Conservation (phyloP, 192 early-diverging fungal genomes). For the Coemansia sp. region DNA sequence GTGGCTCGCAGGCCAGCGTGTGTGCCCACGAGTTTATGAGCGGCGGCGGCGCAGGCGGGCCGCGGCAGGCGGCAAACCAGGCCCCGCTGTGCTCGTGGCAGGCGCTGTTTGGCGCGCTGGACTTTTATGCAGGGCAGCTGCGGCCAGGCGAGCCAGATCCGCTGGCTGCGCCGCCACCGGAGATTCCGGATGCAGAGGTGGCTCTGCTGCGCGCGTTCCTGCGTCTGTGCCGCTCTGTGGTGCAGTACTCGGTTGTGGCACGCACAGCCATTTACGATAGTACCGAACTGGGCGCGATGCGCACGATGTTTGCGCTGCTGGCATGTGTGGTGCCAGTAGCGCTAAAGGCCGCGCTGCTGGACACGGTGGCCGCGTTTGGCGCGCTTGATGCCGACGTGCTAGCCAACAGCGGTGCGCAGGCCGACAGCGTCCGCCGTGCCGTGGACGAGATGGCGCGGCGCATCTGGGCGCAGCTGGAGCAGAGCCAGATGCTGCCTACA, state of each 20-base stretch:
- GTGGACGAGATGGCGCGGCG: constrained; percentile 61
- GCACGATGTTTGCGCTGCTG: constrained; percentile 78
- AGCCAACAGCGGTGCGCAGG: constrained; percentile 34
- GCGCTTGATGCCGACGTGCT: constrained; percentile 30
- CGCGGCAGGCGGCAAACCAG: constrained; percentile 37
- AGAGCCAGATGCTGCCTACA: constrained; percentile 62
- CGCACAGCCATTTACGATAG: constrained; percentile 68
- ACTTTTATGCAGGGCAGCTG: constrained; percentile 60
- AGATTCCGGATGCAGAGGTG: constrained; percentile 74
- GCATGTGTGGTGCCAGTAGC: constrained; percentile 71
- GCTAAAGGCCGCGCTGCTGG: constrained; percentile 78
- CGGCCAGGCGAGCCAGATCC: constrained; percentile 43
- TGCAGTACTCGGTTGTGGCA: constrained; percentile 70
- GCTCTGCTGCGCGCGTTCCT: constrained; percentile 72
- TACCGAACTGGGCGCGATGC: constrained; percentile 62
- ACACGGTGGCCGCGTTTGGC: constrained; percentile 82
- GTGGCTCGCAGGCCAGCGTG: constrained; percentile 66
- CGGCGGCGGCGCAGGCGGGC: constrained; percentile 12
- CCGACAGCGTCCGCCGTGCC: constrained; percentile 18
- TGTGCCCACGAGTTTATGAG: constrained; percentile 60
- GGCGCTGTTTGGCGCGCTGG: constrained; percentile 72
- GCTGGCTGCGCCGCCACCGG: constrained; percentile 11
- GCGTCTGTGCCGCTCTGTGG: constrained; percentile 72
- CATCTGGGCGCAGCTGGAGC: constrained; percentile 81
- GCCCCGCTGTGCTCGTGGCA: constrained; percentile 73